These are phyloP conservation scores for Cajanus cajan DNA, from an alignment of 306 rosid species.

Conservation along the genomic window DNA sequence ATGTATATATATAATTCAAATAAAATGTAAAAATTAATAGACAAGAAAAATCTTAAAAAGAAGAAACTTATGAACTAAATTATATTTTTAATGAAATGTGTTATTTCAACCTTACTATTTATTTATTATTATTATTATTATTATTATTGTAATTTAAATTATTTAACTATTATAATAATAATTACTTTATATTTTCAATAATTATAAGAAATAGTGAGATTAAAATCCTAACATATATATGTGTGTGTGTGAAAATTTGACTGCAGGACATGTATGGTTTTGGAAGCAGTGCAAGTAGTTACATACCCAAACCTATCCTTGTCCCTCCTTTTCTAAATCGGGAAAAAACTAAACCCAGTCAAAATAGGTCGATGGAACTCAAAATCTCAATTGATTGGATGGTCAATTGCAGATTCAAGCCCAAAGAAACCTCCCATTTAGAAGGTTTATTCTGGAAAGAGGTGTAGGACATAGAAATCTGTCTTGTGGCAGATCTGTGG, in stretches of 20 bases:
- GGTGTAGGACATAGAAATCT: not conserved
- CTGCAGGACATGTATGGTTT: no score
- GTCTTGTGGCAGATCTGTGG: not conserved
- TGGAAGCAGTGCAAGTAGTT: not conserved
- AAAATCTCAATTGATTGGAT: not conserved
- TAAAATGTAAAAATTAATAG: not conserved
- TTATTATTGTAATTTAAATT: no score
- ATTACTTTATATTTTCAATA: no score
- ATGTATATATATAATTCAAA: no score
- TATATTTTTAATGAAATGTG: not conserved
- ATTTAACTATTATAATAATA: no score
- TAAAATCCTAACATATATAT: not conserved
- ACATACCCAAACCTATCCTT: not conserved
- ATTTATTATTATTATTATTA: no score
- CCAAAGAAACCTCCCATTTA: not conserved
- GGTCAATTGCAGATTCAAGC: not conserved
- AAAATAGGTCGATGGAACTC: not conserved
- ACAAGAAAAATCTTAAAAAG: not conserved
- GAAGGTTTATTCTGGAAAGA: not conserved
- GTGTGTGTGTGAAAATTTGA: not conserved
- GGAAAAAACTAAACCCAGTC: not conserved
- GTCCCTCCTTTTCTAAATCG: not conserved
- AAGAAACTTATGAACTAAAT: not conserved
- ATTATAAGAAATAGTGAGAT: not conserved
- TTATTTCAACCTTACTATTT: not conserved